Evolutionary conservation across 495 filamentous ascomycete genomes (phyloP), one percentile per base, ranked within the genome.

Genomic region (Xylaria castorea): DNA sequence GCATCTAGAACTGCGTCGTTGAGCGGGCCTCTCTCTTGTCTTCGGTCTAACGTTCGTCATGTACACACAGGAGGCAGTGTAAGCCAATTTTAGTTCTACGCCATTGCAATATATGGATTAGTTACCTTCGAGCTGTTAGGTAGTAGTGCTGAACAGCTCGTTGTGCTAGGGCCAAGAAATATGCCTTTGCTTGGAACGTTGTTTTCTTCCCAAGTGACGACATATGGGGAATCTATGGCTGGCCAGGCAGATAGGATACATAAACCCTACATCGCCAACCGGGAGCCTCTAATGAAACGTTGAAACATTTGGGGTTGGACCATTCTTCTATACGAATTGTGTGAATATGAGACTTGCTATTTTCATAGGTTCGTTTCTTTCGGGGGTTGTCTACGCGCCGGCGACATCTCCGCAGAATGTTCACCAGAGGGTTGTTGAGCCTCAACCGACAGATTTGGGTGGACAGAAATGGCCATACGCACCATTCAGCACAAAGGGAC

Each of bases 401-500:
- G 76, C 71, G 68, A 53, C 76, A 40, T 64, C 65, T 16, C 27
- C 27, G 7, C n/a, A 55, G 36, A 65, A 61, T 30, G 58, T 48
- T 40, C n/a, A 69, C 1, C 25, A 58, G 48, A 53, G 65, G 58
- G 58, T 16, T 32, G 34, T 61, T 40, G 58, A 61, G 58, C n/a
- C 18, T 61, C 32, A 61, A 38, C 58, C 38, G 34, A 61, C 30
- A 1, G 55, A 20, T 3, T 32, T 20, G 55, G 55, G 5, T 36
- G 30, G 55, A 48, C 70, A 60, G 38, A 40, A 71, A 30, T 83
- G 78, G 75, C 81, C 80, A 4, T 75, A 80, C 32, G 76, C 72
- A 0, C 82, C 81, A 5, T 77, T 83, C 25, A 80, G 71, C 40
- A 83, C 80, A 8, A 68, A 70, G 3, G 84, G 82, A 7, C 76